Evolutionary conservation across 1,284 basidiomycete genomes (phyloP), one percentile per base, ranked within the genome.

Genomic region (Rhodotorula sp.): DNA sequence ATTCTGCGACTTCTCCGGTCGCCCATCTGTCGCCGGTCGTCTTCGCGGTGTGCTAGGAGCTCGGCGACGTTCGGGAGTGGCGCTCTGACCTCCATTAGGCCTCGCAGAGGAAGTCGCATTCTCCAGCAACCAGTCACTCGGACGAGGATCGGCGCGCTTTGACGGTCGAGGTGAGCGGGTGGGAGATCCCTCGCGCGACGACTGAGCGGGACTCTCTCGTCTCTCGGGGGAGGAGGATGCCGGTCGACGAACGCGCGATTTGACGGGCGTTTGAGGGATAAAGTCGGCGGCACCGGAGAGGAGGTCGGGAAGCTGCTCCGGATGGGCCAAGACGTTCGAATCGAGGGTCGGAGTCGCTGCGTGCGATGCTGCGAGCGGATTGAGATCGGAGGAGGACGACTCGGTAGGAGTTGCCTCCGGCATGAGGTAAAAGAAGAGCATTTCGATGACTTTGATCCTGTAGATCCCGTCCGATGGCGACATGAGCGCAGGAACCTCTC

Each of bases 381-480:
- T 46, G 21, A 34, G 31, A 4, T 31, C 20, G 52, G 57, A 52
- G 7, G 67, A 43, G 18, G 66, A 16, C 46, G 21, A 21, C 7
- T 3, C 15, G 46, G 52, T 23, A 67, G n/a, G 14, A 23, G 51
- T 58, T 47, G 29, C 75, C 23, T 85, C 92, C 71, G 93, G 92
- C 64, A 93, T 84, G 7, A 96, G 85, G 80, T 95, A 96, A 80
- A 93, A 95, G 81, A 94, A 94, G 7, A 96, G 83, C 78, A 95
- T 93, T 79, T 95, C 93, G 34, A 95, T 85, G 75, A 91, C 93
- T 83, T 95, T 94, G 90, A 95, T 94, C 77, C 92, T 94, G 72
- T 29, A 16, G 48, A 31, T 3, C 7, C 29, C 5, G 29, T 15
- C 14, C 18, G 1, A 8, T 49, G 15, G 3, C 21, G 20, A n/a